phyloP scores from a whole-genome alignment of 306 rosid species.

The Leucaena leucocephala region DNA sequence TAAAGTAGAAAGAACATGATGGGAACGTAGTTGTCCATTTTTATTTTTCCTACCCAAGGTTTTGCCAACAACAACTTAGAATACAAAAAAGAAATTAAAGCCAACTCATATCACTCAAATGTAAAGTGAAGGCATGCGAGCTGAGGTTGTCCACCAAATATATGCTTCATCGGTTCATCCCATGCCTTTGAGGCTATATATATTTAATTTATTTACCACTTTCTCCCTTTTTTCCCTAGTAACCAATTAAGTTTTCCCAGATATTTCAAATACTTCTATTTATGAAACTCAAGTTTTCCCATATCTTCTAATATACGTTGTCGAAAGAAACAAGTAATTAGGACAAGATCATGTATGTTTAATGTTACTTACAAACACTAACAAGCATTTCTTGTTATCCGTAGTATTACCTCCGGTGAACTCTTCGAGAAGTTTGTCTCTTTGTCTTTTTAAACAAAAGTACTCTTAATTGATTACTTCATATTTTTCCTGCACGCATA shows the following conservation, averaged over 20 bases:
- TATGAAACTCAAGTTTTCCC: background rate
- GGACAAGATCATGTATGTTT: background rate
- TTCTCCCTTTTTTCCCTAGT: background rate
- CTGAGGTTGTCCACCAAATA: conserved; percentile 6
- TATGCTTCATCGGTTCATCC: conserved; percentile 5
- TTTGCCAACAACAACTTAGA: conserved; percentile 28
- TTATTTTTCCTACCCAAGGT: conserved; percentile 48
- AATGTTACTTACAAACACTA: background rate
- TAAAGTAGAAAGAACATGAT: conserved; percentile 13
- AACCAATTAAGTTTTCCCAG: background rate
- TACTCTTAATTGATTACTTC: background rate
- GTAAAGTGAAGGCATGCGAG: background rate
- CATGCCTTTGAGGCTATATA: background rate
- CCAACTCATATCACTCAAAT: background rate
- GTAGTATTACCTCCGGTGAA: background rate
- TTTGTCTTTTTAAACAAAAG: background rate
- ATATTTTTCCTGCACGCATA: background rate
- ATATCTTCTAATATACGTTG: background rate
- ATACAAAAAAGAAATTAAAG: conserved; percentile 2
- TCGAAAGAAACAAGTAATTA: background rate
- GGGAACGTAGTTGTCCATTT: conserved; percentile 44
- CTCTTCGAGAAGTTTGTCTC: background rate
- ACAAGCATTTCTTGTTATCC: background rate
- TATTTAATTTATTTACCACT: conserved; percentile 11
- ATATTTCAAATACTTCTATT: background rate